Conservation (phyloP, 306 rosid species). For the Casuarina equisetifolia region DNA sequence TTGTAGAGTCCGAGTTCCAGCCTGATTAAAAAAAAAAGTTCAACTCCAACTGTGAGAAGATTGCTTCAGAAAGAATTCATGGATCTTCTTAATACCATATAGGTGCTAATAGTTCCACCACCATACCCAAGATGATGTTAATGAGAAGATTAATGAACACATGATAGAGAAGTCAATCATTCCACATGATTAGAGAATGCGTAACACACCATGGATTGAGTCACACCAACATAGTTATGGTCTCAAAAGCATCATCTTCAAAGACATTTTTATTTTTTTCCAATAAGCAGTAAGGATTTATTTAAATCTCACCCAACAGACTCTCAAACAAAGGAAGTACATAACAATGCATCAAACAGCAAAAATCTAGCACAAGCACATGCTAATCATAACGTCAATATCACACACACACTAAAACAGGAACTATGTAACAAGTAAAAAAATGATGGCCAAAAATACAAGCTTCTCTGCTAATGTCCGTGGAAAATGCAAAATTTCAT, state of each 20-base stretch:
- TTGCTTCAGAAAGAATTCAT: neutral
- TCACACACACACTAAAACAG: too few relatives aligned
- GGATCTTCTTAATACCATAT: neutral
- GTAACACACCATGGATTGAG: neutral
- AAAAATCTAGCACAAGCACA: too few relatives aligned
- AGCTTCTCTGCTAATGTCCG: too few relatives aligned
- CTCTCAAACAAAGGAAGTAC: too few relatives aligned
- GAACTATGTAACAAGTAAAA: too few relatives aligned
- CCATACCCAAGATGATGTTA: neutral
- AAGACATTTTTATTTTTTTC: too few relatives aligned
- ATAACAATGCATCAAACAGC: too few relatives aligned
- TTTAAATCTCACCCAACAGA: neutral
- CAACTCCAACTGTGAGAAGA: neutral
- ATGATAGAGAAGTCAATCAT: neutral
- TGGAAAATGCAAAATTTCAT: too few relatives aligned
- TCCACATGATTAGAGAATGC: neutral
- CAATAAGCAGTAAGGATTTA: neutral
- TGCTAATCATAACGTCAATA: too few relatives aligned
- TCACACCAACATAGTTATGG: too few relatives aligned
- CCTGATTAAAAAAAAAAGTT: constrained; percentile 31
- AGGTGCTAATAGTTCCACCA: neutral
- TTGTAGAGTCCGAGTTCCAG: constrained; percentile 32
- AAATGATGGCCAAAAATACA: too few relatives aligned
- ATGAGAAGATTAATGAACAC: neutral
- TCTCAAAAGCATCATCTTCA: neutral